Evolutionary conservation across 352 stramenopile genomes (phyloP).

Genomic region (Blastocystis sp.): DNA sequence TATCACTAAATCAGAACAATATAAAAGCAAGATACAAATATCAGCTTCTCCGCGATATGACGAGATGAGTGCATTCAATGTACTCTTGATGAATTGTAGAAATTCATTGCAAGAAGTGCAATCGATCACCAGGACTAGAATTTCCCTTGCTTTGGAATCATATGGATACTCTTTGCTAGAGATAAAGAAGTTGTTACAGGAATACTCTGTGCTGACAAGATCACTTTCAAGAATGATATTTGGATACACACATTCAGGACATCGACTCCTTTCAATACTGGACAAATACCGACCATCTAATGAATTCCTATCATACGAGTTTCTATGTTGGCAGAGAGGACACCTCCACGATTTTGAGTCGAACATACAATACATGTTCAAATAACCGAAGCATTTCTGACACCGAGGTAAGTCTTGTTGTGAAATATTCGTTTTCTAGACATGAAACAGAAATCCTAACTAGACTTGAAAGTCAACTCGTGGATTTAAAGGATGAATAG

Average conservation of each 20-base stretch:
- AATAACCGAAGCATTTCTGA: constrained; percentile 51
- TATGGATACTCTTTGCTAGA: constrained; percentile 3
- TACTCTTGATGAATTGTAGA: constrained; percentile 19
- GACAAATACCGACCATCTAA: constrained; percentile 17
- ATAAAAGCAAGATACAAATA: constrained; percentile 7
- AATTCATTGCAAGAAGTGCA: neutral
- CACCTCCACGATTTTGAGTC: constrained; percentile 48
- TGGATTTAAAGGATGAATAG: constrained; percentile 46
- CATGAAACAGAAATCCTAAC: neutral
- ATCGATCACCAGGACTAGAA: constrained; percentile 33
- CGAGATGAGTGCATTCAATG: neutral
- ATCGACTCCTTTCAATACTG: constrained; percentile 38
- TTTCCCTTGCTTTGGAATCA: neutral
- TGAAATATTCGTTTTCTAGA: constrained; percentile 8
- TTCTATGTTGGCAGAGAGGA: constrained; percentile 15
- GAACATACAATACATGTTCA: constrained; percentile 57
- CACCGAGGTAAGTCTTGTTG: constrained; percentile 25
- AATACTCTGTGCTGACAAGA: neutral
- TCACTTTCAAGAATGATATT: constrained; percentile 17
- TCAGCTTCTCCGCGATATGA: neutral
- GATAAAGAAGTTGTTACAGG: neutral
- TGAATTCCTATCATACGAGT: neutral
- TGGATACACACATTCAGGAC: constrained; percentile 31
- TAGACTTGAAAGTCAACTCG: neutral
- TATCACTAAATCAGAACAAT: neutral